phyloP scores from a whole-genome alignment of 148 eudicot species.

The Fallopia convolvulus region DNA sequence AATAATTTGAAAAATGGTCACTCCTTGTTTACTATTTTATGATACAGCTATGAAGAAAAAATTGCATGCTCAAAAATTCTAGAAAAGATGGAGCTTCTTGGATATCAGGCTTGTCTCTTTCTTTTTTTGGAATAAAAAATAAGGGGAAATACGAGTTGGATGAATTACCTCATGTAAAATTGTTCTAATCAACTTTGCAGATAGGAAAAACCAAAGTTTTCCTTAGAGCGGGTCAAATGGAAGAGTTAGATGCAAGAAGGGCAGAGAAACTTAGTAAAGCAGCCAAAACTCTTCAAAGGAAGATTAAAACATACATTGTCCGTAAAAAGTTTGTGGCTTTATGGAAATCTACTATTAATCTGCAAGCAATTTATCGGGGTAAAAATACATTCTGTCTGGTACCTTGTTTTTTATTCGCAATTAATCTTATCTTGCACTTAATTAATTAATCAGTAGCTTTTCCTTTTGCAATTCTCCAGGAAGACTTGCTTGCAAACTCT shows the following conservation, averaged over 20 bases:
- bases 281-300: constrained; percentile 68
- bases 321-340: constrained; percentile 52
- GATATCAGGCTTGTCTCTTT: constrained; percentile 59
- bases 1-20: not conserved
- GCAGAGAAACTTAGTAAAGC: constrained; percentile 63
- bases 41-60: constrained; percentile 55
- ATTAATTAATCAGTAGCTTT: not conserved
- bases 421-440: not conserved
- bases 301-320: constrained; percentile 52
- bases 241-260: constrained; percentile 74
- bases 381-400: not conserved
- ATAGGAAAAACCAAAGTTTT: constrained; percentile 86
- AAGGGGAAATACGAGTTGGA: not conserved
- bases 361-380: constrained; percentile 78
- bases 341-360: constrained; percentile 40
- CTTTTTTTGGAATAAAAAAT: not conserved
- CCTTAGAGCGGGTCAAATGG: constrained; percentile 96
- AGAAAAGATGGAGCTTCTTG: constrained; percentile 72
- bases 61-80: constrained; percentile 66
- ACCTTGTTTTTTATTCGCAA: not conserved
- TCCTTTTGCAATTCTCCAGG: constrained; percentile 28
- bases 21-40: not conserved
- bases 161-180: not conserved
- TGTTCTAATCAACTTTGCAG: constrained; percentile 35
- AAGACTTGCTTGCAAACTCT: constrained; percentile 57